Conservation (phyloP, 2,329 filamentous ascomycete genomes). For the Verticillium dahliae region DNA sequence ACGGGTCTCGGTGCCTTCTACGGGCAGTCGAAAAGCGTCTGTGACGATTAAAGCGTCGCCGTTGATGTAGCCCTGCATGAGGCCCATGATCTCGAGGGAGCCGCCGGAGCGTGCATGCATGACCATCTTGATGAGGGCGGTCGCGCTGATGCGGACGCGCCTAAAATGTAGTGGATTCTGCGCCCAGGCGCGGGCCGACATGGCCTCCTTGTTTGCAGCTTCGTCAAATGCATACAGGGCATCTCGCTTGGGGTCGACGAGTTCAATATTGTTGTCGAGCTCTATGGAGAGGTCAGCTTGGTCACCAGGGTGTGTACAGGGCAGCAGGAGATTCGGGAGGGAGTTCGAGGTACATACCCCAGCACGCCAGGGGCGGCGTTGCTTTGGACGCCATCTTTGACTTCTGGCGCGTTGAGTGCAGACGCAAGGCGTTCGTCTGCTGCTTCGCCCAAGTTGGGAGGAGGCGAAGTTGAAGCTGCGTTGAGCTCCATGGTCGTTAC, state of each 20-base stretch:
- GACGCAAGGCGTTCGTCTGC: background rate
- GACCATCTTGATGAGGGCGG: slow-evolving; percentile 96
- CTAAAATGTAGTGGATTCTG: slow-evolving; percentile 84
- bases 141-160: slow-evolving; percentile 83
- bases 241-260: slow-evolving; percentile 82
- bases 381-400: background rate
- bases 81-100: slow-evolving; percentile 88
- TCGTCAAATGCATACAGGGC: slow-evolving; percentile 82
- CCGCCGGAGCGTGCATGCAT: slow-evolving; percentile 98
- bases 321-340: background rate
- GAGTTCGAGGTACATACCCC: background rate
- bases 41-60: slow-evolving; percentile 84
- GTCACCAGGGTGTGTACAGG: background rate
- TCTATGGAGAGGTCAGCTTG: slow-evolving; percentile 42
- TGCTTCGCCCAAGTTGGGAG: background rate
- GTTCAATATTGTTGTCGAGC: slow-evolving; percentile 76
- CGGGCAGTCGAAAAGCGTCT: slow-evolving; percentile 86
- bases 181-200: slow-evolving; percentile 65
- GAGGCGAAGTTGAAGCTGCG: background rate
- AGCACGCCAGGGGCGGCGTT: background rate
- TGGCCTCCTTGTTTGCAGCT: slow-evolving; percentile 60
- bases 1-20: slow-evolving; percentile 96
- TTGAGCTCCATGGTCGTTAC: background rate
- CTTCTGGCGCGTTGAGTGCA: background rate
- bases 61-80: slow-evolving; percentile 94